Evolutionary conservation across 495 filamentous ascomycete genomes (phyloP).

Genomic region (Hypoxylon fuscum): DNA sequence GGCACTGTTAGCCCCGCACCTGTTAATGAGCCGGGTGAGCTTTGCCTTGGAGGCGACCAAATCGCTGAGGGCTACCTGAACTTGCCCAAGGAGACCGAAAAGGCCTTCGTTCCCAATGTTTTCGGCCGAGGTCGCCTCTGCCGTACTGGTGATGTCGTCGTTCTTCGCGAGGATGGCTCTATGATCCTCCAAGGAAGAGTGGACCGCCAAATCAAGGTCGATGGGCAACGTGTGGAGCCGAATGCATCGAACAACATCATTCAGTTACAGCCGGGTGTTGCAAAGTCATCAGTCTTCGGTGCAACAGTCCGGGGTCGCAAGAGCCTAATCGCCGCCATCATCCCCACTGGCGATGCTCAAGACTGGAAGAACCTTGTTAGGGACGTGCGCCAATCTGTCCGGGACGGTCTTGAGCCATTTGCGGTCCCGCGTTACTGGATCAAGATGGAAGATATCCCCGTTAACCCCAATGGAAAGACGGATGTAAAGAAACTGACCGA

Average conservation of each 20-base stretch:
- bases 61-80: slow-evolving; percentile 74
- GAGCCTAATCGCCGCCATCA: not conserved
- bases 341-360: not conserved
- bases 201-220: slow-evolving; percentile 81
- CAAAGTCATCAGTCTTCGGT: not conserved
- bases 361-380: not conserved
- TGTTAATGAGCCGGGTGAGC: slow-evolving; percentile 69
- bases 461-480: not conserved
- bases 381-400: not conserved
- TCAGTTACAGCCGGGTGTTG: not conserved
- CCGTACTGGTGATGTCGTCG: slow-evolving; percentile 71
- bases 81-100: slow-evolving; percentile 56
- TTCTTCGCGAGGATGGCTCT: slow-evolving; percentile 70
- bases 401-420: not conserved
- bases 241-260: slow-evolving; percentile 72
- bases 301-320: not conserved
- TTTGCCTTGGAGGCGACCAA: slow-evolving; percentile 81
- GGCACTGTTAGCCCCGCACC: slow-evolving; percentile 57
- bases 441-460: not conserved
- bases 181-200: slow-evolving; percentile 72
- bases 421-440: not conserved
- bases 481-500: not conserved
- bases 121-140: slow-evolving; percentile 64
- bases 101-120: slow-evolving; percentile 66
- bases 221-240: slow-evolving; percentile 78